A percentile compares a stretch with the other conserved stretches of the same genome.
These are phyloP conservation scores for Colletotrichum sp. DNA, from an alignment of 2,329 filamentous ascomycete species.

Conservation along the genomic window DNA sequence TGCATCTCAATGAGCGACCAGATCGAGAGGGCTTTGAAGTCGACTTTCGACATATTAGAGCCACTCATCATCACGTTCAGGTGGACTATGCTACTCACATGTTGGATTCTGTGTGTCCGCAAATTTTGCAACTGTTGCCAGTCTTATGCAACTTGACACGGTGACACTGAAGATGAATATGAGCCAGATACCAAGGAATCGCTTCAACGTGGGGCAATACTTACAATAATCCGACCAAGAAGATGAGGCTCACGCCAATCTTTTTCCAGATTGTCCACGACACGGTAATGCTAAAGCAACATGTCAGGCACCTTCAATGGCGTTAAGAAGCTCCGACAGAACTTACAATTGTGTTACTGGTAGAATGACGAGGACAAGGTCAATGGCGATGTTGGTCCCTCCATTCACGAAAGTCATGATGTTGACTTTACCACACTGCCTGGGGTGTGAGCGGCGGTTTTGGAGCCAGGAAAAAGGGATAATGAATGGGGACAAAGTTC, in stretches of 20 bases:
- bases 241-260: conserved; percentile 5
- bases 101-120: neutral
- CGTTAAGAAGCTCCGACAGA: neutral
- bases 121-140: neutral
- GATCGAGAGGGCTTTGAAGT: neutral
- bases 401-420: conserved; percentile 1
- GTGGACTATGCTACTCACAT: neutral
- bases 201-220: neutral
- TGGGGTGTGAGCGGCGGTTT: neutral
- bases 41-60: neutral
- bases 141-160: neutral
- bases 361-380: neutral
- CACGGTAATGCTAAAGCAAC: neutral
- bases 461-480: neutral
- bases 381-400: neutral
- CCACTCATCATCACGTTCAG: neutral
- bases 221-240: neutral
- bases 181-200: neutral
- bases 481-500: neutral
- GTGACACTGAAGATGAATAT: neutral
- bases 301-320: neutral
- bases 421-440: neutral
- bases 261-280: conserved; percentile 4
- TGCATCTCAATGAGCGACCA: conserved; percentile 15
- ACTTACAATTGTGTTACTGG: conserved; percentile 14